Base-by-base conservation (phyloP, 495 filamentous ascomycete species). In the Aspergillus funiculosus region DNA sequence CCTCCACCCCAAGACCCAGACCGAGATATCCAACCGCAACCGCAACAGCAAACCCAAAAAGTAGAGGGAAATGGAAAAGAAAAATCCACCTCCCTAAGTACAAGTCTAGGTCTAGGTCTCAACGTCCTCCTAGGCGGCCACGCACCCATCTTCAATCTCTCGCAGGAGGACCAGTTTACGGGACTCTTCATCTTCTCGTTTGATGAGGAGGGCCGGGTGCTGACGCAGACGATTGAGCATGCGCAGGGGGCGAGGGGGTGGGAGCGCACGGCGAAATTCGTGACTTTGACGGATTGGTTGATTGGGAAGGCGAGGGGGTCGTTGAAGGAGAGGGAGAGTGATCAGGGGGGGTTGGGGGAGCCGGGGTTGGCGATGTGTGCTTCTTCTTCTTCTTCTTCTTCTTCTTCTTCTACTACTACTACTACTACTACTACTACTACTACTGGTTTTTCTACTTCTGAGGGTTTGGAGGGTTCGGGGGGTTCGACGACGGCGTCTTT, bases 171-270 rank as follows among this genome's bases (percentile, higher is more conserved):
- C 36, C 67, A 72, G 29, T 71, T 73, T 35, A 68, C 63, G 13
- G 92, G 92, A 0, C 52, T 96, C 11, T 98, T 98, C 61, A 79
- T 94, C 36, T 98, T 98, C 65, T 87, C 92, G 41, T 98, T 98
- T 64, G 94, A 98, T 58, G 78, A 83, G 48, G 81, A 94, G 51
- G 92, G 94, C 2, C 71, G 89, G 38, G 81, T 98, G 19, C 52
- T 83, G 36, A 82, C 74, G 41, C 92, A 97, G 67, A 92, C 86
- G 0, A 97, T 98, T 59, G 92, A 98, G 66, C 87, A 95, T 71
- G 85, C 82, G 7, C 83, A 96, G 55, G 76, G 87, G 46, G 82
- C 82, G 36, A 76, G 82, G 35, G 80, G 82, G 34, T 83, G 82
- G 75, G 87, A 84, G 32, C 71, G 69, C 7, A 79, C 74, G 43